Evolutionary conservation across 768 basidiomycete genomes (phyloP), one percentile per base, ranked within the genome.

Genomic region (Naganishia kalamii): DNA sequence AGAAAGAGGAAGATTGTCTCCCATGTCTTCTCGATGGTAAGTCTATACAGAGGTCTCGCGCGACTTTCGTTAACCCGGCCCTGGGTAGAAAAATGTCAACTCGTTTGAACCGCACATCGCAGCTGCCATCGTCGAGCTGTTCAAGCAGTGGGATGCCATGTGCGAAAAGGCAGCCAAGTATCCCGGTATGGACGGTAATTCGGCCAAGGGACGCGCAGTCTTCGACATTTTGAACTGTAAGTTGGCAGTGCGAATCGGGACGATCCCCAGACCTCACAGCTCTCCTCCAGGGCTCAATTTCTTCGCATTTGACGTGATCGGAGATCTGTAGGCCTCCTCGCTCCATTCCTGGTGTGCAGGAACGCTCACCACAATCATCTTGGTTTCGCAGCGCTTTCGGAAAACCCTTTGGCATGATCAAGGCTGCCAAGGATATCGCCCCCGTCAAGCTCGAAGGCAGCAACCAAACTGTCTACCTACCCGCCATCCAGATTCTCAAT

Each of bases 1-100:
- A 85, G 91, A 46, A 94, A 92, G 79, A 86, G 90, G 80, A 94
- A 94, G 80, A 89, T 96, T 66, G 84, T 94, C 49, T 87, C 60
- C 48, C 62, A 73, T 63, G 29, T 74, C 69, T 65, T 69, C 61
- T 57, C 68, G 29, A 52, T 59, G 41, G 50, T 44, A 15, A 51
- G 65, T 54, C 11, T n/a, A 19, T 13, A 35, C 7, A 15, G 12
- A 1, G 12, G 11, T 12, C 51, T 37, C 8, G 13, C 25, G 25
- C 7, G 8, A 30, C 32, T 35, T n/a, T 71, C 89, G 89, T 78
- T 86, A 87, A 0, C 87, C 19, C 15, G 7, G 19, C n/a, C 27
- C 30, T 6, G 13, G 25, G 10, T 12, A 88, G 74, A 92, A 92
- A 80, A 88, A 78, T 62, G 89, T 94, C 4, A 75, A 89, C 65